phyloP scores from a whole-genome alignment of 495 filamentous ascomycete genomes.

The Aspergillus bertholletiae region DNA sequence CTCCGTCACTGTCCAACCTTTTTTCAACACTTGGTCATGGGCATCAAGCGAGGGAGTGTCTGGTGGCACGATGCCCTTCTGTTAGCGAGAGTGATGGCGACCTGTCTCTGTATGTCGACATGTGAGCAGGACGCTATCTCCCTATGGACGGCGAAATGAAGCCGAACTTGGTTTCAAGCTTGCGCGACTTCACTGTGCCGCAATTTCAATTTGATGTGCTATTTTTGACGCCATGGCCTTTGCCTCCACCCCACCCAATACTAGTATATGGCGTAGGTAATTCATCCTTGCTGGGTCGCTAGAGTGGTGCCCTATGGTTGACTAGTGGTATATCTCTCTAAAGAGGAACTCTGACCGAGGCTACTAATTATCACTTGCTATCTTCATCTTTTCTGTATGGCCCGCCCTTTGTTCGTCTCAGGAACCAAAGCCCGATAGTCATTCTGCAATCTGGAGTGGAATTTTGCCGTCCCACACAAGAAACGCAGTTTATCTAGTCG shows the following conservation, averaged over 20 bases:
- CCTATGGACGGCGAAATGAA: background rate
- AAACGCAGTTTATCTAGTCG: background rate
- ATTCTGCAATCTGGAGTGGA: background rate
- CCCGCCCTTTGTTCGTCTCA: background rate
- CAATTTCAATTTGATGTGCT: background rate
- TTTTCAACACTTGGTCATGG: background rate
- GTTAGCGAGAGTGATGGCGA: background rate
- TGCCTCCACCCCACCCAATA: background rate
- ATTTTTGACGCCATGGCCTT: background rate
- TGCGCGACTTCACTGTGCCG: conserved; percentile 24
- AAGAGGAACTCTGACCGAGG: background rate
- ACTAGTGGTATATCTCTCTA: background rate
- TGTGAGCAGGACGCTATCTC: background rate
- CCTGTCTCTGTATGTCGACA: background rate
- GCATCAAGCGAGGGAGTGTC: background rate
- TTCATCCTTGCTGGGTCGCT: background rate
- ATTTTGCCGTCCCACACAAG: background rate
- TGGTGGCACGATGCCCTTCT: background rate
- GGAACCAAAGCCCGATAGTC: background rate
- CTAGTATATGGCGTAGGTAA: background rate
- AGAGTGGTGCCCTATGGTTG: background rate
- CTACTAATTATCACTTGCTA: background rate
- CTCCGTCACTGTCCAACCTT: background rate
- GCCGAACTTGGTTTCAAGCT: conserved; percentile 9
- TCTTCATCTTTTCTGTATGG: background rate